Base-by-base conservation (phyloP, 2,329 filamentous ascomycete species). In the Verticillium tricorpus region DNA sequence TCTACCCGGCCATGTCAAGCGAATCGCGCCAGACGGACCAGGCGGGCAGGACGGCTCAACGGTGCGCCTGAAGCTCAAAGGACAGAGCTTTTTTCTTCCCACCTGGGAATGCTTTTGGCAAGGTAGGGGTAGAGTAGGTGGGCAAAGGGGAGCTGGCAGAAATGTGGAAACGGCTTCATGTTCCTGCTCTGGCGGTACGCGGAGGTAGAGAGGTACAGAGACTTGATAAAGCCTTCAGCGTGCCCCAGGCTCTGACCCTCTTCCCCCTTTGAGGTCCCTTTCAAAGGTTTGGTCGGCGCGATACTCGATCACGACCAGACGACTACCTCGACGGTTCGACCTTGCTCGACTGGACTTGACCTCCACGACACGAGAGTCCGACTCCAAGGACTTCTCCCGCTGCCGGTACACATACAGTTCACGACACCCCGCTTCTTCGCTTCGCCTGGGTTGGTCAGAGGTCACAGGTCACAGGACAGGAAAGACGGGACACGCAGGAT, bases 201-300 rank as follows among this genome's bases (percentile, higher is more conserved):
- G 9, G 14, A 9, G 9, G 45, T 25, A 50, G n/a, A 19, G n/a
- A n/a, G n/a, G n/a, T 35, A 28, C 19, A 56, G 25, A 32, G 19
- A 37, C 22, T 62, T 54, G 61, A 65, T 65, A 65, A 65, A 65
- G 63, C 34, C 63, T 60, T 65, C 57, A 57, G 56, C 54, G 63
- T 65, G 59, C 63, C 63, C 62, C 61, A 25, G 45, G 45, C 19
- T 50, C n/a, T 25, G 45, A n/a, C 45, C 45, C 45, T 19, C 19
- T 22, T n/a, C 45, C 45, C 45, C 19, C 39, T 58, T 58, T 39
- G 19, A 58, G 39, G 57, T 39, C 39, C 57, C 32, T 45, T 28
- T 32, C n/a, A 40, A 58, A 50, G 57, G 57, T 58, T 50, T 45
- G 57, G 57, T 40, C 57, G 45, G 11, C n/a, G 45, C 45, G 45